A percentile compares a stretch with the other conserved stretches of the same genome.
Evolutionary conservation across 2,329 filamentous ascomycete genomes (phyloP).

Genomic region (Ceratocystis destructans): DNA sequence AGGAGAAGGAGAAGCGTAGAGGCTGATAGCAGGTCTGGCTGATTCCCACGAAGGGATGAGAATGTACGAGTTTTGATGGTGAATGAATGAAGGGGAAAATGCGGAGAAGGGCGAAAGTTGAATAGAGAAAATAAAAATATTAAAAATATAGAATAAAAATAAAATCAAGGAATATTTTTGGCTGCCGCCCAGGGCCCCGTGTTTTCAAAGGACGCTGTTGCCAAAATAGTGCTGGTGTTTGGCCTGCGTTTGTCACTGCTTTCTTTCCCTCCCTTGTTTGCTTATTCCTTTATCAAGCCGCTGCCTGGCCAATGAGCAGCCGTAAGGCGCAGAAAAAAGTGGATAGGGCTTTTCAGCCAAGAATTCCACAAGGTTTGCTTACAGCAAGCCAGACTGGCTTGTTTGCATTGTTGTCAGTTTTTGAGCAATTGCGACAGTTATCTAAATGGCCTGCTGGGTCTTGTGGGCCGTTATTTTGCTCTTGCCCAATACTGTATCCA

Average conservation of each 20-base stretch:
- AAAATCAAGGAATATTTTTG: slow-evolving; percentile 3
- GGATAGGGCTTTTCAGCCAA: not conserved
- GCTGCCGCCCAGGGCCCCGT: not conserved
- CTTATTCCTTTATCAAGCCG: not conserved
- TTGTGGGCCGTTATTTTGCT: not conserved
- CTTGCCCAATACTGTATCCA: not conserved
- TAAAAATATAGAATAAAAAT: too few species aligned
- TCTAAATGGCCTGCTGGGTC: not conserved
- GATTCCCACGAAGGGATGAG: not conserved
- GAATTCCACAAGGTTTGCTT: not conserved
- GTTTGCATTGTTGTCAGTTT: not conserved
- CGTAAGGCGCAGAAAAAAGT: not conserved
- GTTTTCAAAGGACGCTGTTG: not conserved
- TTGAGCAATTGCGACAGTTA: not conserved
- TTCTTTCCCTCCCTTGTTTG: not conserved
- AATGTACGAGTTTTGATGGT: not conserved
- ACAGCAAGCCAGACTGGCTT: not conserved
- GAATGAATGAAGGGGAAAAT: slow-evolving; percentile 3
- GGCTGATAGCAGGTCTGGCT: not conserved
- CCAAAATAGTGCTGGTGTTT: not conserved
- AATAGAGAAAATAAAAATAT: not conserved
- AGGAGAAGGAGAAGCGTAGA: not conserved
- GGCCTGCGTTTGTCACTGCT: not conserved
- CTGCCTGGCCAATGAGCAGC: not conserved
- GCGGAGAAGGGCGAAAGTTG: not conserved